Conservation (phyloP, 2,329 filamentous ascomycete genomes). For the Pseudogymnoascus verrucosus region DNA sequence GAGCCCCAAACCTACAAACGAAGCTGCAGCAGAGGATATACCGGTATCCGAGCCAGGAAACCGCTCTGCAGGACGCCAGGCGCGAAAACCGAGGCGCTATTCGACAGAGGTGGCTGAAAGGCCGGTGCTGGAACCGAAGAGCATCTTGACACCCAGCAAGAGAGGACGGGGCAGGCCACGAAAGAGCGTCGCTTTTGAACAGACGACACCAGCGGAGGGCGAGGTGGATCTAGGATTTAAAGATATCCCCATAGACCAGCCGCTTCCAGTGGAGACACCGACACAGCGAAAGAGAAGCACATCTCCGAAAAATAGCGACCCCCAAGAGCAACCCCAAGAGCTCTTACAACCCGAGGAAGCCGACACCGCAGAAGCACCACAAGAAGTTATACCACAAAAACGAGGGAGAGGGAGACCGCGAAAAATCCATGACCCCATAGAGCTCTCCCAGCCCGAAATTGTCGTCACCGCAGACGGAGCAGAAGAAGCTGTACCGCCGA, state of each 20-base stretch:
- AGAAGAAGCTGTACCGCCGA: neutral
- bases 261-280: conserved; percentile 20
- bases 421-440: neutral
- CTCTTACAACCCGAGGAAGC: neutral
- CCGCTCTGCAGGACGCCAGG: neutral
- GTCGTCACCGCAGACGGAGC: neutral
- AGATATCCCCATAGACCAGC: conserved; percentile 33
- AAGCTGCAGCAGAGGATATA: neutral
- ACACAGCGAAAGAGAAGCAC: neutral
- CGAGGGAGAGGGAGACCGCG: neutral
- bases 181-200: conserved; percentile 50
- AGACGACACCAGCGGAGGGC: conserved; percentile 22
- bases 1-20: neutral
- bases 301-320: neutral
- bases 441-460: neutral
- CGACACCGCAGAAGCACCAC: neutral
- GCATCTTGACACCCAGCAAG: conserved; percentile 49
- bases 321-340: neutral
- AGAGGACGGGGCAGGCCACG: conserved; percentile 32
- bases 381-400: neutral
- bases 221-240: conserved; percentile 42
- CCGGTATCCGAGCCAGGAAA: neutral
- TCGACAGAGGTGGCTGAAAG: neutral
- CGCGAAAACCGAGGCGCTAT: neutral
- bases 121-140: conserved; percentile 33